These are phyloP conservation scores for Arxiozyma slooffiae DNA, from an alignment of 1,139 yeast genomes.

Conservation along the genomic window DNA sequence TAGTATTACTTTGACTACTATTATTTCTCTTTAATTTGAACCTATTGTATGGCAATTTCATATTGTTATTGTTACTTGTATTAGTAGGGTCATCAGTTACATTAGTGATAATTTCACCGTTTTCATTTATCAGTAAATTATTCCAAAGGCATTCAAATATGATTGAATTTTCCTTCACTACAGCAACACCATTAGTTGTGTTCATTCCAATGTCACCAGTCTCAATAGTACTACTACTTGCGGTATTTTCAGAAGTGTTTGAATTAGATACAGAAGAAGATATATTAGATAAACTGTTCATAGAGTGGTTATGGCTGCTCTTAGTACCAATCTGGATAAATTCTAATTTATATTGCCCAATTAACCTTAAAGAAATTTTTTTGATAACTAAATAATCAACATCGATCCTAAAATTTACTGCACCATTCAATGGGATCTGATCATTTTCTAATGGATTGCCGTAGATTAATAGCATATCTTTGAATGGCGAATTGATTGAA, in stretches of 20 bases:
- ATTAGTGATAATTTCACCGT: constrained; percentile 34
- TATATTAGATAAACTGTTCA: constrained; percentile 37
- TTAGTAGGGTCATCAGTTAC: too few relatives aligned
- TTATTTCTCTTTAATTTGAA: background rate
- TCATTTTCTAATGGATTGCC: constrained; percentile 55
- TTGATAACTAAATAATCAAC: constrained; percentile 42
- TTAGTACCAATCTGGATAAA: constrained; percentile 39
- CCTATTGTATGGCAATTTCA: constrained; percentile 34
- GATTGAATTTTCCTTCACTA: constrained; percentile 42
- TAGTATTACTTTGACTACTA: background rate
- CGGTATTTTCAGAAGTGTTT: too few relatives aligned
- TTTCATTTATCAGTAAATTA: constrained; percentile 41
- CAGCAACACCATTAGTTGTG: constrained; percentile 27
- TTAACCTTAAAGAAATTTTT: constrained; percentile 37
- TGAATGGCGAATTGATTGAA: constrained; percentile 42
- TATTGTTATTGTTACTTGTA: constrained; percentile 34
- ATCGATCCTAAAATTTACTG: constrained; percentile 45
- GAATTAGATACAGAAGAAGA: too few relatives aligned
- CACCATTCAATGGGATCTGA: constrained; percentile 45
- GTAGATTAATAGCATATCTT: constrained; percentile 43
- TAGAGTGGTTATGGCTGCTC: constrained; percentile 23
- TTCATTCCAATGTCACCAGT: constrained; percentile 25
- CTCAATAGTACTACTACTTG: constrained; percentile 43
- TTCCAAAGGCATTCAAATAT: constrained; percentile 51
- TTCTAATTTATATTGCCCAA: constrained; percentile 49